Conservation (phyloP, 2,329 filamentous ascomycete genomes). For the Phialocephala subalpina region DNA sequence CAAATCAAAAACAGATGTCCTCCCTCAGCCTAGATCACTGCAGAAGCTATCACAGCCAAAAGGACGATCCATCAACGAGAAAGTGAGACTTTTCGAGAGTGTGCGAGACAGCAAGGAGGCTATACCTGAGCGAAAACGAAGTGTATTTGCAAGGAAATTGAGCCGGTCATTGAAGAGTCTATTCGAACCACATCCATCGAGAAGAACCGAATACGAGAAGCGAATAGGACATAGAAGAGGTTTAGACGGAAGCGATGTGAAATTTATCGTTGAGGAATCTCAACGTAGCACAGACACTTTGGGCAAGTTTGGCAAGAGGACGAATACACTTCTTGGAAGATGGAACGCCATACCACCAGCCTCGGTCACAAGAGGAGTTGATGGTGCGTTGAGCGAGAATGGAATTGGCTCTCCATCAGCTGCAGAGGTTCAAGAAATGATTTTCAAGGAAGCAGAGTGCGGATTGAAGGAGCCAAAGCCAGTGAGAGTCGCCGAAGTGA, state of each 20-base stretch:
- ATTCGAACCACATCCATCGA: slow-evolving; percentile 29
- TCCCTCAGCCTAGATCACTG: background rate
- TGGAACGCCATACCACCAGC: slow-evolving; percentile 22
- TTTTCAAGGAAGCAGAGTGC: slow-evolving; percentile 42
- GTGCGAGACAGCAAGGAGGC: background rate
- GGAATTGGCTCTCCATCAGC: slow-evolving; percentile 7
- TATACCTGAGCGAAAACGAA: slow-evolving; percentile 18
- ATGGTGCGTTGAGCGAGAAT: slow-evolving; percentile 22
- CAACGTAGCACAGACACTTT: slow-evolving; percentile 9
- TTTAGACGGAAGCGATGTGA: slow-evolving; percentile 23
- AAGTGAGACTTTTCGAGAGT: slow-evolving; percentile 32
- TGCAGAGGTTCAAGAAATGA: slow-evolving; percentile 30
- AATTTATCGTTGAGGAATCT: slow-evolving; percentile 25
- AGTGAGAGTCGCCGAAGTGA: slow-evolving; percentile 39
- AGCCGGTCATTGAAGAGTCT: slow-evolving; percentile 30
- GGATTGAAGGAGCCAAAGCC: slow-evolving; percentile 41
- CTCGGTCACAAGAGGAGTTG: slow-evolving; percentile 13
- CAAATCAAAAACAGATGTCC: background rate
- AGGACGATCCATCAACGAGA: slow-evolving; percentile 36
- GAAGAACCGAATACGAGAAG: slow-evolving; percentile 17
- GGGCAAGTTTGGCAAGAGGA: slow-evolving; percentile 14
- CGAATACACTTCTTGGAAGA: slow-evolving; percentile 19
- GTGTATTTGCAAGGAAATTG: slow-evolving; percentile 25
- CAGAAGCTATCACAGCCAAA: slow-evolving; percentile 20
- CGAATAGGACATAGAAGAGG: background rate